Evolutionary conservation across 805 yeast species (phyloP).

Genomic region (Candida verbasci): DNA sequence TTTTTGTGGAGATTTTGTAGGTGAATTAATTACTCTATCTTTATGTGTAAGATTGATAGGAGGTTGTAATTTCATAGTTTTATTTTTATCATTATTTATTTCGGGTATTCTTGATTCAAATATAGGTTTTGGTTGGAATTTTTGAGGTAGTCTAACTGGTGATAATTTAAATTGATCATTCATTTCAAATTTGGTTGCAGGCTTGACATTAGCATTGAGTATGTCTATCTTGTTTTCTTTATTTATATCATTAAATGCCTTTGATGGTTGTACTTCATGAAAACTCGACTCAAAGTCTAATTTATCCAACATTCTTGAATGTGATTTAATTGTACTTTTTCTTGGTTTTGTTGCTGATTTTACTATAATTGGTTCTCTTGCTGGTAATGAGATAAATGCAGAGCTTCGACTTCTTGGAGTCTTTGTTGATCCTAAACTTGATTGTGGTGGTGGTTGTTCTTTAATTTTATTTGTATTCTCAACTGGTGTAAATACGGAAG

Average conservation of each 20-base stretch:
- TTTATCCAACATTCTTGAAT: slow-evolving; percentile 2
- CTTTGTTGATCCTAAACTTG: slow-evolving; percentile 3
- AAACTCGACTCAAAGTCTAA: slow-evolving; percentile 4
- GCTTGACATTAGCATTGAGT: background rate
- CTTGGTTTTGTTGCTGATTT: slow-evolving; percentile 13
- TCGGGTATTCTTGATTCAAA: background rate
- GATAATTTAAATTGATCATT: slow-evolving; percentile 9
- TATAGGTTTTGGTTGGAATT: background rate
- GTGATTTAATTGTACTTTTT: slow-evolving; percentile 5
- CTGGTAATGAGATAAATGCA: slow-evolving; percentile 32
- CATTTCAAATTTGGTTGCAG: background rate
- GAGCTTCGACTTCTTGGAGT: slow-evolving; percentile 30
- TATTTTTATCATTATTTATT: background rate
- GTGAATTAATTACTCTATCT: background rate
- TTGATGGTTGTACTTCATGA: background rate
- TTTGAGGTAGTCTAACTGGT: slow-evolving; percentile 9
- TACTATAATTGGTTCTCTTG: slow-evolving; percentile 33
- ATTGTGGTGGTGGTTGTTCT: background rate
- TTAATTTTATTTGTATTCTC: background rate
- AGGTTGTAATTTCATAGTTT: background rate
- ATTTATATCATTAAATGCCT: too few relatives aligned
- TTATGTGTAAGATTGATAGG: background rate
- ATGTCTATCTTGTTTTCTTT: background rate
- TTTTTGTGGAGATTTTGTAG: background rate
- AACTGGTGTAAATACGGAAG: background rate